Evolutionary conservation across 257 asterid genomes (phyloP), one percentile per base, ranked within the genome.

Genomic region (Penstemon barbatus): DNA sequence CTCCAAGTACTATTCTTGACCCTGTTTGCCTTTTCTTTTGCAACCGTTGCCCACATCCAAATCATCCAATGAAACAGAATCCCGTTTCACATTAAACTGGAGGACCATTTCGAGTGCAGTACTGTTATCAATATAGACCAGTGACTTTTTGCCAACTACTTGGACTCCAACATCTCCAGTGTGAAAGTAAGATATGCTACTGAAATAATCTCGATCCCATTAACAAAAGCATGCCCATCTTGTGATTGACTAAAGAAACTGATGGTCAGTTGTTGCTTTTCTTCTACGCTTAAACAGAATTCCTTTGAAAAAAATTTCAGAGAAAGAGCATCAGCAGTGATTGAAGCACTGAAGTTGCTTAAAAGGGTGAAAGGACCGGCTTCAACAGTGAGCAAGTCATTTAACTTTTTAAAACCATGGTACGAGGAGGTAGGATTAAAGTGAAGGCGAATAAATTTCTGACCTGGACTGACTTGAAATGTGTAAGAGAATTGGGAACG

Each of bases 101-200:
- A 72, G 80, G 71, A 86, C 78, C 82, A 76, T 69, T 72, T 85
- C 91, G 10, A 89, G 88, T 4, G 91, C 91, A 6, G 88, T 86
- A 61, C 71, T 39, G 43, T 77, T 79, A 78, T 85, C 90, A 39
- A 83, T 63, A 60, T 79, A 77, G 62, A 85, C 78, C 58, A 73
- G 61, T 61, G 77, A 71, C 55, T 74, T 84, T 48, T 71, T 79
- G 50, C 92, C 95, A 43, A 85, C 79, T 44, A 87, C 80, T 13
- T 7, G 65, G 57, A 81, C 77, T 10, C 85, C 88, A 46, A 3
- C 43, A 54, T 75, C 82, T 12, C 78, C 78, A 50, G 70, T 83
- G n/a, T 71, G 83, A 3, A 89, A 81, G 72, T 77, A 87, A 71
- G 76, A 65, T 65, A 80, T 71, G 57, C 73, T 63, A 80, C 42